Conservation (phyloP, 441 rosid species). For the Eruca vesicaria region DNA sequence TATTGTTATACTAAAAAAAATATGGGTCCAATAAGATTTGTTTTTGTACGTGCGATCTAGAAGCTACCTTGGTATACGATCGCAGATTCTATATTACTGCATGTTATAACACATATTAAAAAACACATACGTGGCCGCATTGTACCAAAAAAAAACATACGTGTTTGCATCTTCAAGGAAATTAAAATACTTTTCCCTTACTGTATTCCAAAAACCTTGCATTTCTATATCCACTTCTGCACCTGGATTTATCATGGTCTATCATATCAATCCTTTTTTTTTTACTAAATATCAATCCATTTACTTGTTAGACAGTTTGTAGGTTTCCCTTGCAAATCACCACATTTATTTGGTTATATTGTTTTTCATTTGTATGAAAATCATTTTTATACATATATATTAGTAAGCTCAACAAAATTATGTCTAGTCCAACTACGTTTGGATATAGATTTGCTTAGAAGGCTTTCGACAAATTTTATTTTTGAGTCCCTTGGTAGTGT, state of each 20-base stretch:
- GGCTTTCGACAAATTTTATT: not conserved
- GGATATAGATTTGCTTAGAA: not conserved
- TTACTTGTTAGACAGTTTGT: not conserved
- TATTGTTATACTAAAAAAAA: slow-evolving; percentile 10
- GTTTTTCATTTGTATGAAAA: not conserved
- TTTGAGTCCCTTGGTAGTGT: not conserved
- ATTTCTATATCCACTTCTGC: not conserved
- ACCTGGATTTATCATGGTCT: not conserved
- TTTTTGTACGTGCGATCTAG: not conserved
- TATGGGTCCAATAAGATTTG: slow-evolving; percentile 4
- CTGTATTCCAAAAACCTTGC: not conserved
- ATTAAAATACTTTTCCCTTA: not conserved
- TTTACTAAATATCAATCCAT: too few species aligned
- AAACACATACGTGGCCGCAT: not conserved
- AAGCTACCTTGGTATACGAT: not conserved
- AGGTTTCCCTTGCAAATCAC: not conserved
- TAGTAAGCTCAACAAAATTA: not conserved
- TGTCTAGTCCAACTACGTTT: not conserved
- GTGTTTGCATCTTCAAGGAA: not conserved
- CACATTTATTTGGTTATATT: not conserved
- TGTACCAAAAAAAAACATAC: not conserved
- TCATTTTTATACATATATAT: not conserved
- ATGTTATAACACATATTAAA: not conserved
- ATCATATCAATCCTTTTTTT: too few species aligned
- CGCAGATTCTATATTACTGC: not conserved